Evolutionary conservation across 352 stramenopile genomes (phyloP), one percentile per base, ranked within the genome.

Genomic region (Globisporangium sylvaticum): DNA sequence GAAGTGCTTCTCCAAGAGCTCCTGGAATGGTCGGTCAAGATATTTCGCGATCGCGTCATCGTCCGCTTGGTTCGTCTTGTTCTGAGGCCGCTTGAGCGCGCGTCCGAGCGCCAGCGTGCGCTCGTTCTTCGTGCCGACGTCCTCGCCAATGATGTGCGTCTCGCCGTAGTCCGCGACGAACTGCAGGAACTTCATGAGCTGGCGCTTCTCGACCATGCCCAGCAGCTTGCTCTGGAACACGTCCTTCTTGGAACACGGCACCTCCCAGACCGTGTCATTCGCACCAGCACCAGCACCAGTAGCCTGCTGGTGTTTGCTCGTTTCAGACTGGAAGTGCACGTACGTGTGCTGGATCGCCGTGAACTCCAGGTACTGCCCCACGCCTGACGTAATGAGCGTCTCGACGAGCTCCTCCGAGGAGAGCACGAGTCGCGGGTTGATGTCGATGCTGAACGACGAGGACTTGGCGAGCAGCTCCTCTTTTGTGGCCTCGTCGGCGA

Each of bases 121-220:
- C 67, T 97, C 90, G 72, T 97, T 97, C 39, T 90, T 88, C n/a
- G 80, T 93, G 54, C 72, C 80, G 0, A 95, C 83, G 32, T 95
- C 89, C 54, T 93, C 76, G 42, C 84, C 78, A 4, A 79, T 69
- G 73, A 92, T 84, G 58, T 87, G 73, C 25, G 79, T 89, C 70
- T 91, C 83, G 5, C 84, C 83, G 53, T 93, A 93, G 72, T 97
- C 90, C 1, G 89, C 89, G 27, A 90, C 86, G 57, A 94, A 96
- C 73, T 96, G 90, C 29, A 97, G 54, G 56, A 97, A 97, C 67
- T 95, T 94, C 90, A 97, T 97, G 62, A 97, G 67, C 68, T 89
- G 79, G 1, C 90, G 84, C 64, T 97, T 97, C 68, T 97, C 90
- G 18, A 90, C 75, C 78, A 94, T 88, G 8, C 72, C 71, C n/a